Percentiles rank a stretch among this genome's conserved stretches.
phyloP scores from a whole-genome alignment of 2,329 filamentous ascomycete species.

The Stenocarpella maydis region DNA sequence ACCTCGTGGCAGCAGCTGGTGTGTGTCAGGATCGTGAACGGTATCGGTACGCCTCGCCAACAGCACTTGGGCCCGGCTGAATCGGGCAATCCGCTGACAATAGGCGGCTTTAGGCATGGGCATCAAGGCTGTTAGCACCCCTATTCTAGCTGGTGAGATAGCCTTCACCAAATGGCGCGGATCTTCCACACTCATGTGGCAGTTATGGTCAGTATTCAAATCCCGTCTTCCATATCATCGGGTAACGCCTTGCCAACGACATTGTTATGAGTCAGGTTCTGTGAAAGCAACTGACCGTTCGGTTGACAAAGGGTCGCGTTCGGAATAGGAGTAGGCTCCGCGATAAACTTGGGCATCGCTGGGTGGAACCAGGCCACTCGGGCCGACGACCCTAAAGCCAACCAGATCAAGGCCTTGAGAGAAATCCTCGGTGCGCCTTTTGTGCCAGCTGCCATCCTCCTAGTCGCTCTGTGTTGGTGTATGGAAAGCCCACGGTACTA shows the following conservation, averaged over 20 bases:
- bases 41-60: conserved; percentile 44
- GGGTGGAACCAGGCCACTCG: conserved; percentile 30
- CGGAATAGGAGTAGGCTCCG: conserved; percentile 48
- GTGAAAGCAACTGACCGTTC: not conserved
- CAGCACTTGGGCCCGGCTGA: not conserved
- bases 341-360: conserved; percentile 50
- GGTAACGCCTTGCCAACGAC: too few species aligned
- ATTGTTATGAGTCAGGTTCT: not conserved
- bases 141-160: conserved; percentile 56
- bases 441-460: conserved; percentile 46
- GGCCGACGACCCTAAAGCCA: conserved; percentile 14
- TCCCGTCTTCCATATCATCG: not conserved
- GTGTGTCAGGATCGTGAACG: conserved; percentile 48
- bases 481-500: conserved; percentile 52
- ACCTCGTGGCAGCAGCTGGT: conserved; percentile 46
- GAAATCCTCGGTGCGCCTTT: conserved; percentile 48
- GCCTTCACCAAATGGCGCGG: conserved; percentile 57
- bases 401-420: conserved; percentile 38
- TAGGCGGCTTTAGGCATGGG: conserved; percentile 50
- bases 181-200: conserved; percentile 56
- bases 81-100: not conserved
- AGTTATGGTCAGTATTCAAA: conserved; percentile 48
- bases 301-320: conserved; percentile 43
- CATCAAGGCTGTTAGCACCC: conserved; percentile 57
- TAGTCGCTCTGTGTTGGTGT: conserved; percentile 48